Percentiles rank a stretch among this genome's conserved stretches.
Conservation (phyloP, 2,329 filamentous ascomycete species). For the Sporothrix protearum region DNA sequence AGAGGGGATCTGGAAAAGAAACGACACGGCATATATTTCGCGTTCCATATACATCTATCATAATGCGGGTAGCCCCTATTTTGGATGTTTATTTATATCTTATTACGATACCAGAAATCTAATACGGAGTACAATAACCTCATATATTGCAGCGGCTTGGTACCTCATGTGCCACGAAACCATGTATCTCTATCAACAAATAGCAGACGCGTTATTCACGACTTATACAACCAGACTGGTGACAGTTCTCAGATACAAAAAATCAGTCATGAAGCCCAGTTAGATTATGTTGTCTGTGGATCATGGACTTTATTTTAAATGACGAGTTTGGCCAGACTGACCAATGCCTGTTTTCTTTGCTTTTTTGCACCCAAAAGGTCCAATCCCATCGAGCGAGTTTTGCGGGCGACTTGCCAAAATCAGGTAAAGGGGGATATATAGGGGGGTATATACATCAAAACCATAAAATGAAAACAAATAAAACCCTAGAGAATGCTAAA, state of each 20-base stretch:
- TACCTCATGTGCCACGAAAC: not conserved
- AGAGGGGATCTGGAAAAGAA: not conserved
- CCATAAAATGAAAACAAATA: not conserved
- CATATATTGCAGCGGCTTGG: not conserved
- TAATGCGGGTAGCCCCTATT: not conserved
- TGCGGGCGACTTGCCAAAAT: not conserved
- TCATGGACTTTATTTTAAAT: not conserved
- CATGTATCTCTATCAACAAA: not conserved
- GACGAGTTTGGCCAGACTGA: not conserved
- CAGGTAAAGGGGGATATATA: not conserved
- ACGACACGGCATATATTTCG: too few species aligned
- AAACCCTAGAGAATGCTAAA: not conserved
- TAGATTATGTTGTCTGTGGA: not conserved
- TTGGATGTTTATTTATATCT: not conserved
- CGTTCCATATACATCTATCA: not conserved
- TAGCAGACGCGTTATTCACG: not conserved
- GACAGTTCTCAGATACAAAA: too few species aligned
- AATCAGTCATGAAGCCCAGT: not conserved
- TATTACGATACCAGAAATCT: not conserved
- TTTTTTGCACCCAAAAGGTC: not conserved
- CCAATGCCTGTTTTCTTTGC: not conserved
- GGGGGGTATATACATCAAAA: not conserved
- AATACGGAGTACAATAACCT: too few species aligned
- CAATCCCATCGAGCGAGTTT: not conserved
- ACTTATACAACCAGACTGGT: too few species aligned